These are phyloP conservation scores for Ganoderma boninense DNA, from an alignment of 1,284 basidiomycete genomes.

Conservation along the genomic window DNA sequence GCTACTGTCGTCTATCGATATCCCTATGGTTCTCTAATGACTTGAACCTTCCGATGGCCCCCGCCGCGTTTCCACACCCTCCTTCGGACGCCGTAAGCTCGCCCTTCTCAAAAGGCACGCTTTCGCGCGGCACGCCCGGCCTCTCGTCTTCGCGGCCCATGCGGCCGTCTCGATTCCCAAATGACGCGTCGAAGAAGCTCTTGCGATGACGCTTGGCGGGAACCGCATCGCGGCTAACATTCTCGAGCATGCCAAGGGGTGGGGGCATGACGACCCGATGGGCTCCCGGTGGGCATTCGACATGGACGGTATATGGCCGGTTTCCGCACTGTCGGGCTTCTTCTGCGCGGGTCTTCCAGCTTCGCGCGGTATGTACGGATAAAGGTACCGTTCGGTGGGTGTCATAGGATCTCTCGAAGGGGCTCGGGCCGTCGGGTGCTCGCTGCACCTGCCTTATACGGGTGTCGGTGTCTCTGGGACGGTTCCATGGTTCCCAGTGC, in stretches of 20 bases:
- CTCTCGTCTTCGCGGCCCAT: not conserved
- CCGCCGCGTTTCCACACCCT: not conserved
- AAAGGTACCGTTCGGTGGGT: conserved; percentile 2
- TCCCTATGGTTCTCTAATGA: not conserved
- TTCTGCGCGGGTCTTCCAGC: not conserved
- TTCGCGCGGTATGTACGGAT: not conserved
- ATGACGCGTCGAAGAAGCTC: not conserved
- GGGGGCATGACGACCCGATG: not conserved
- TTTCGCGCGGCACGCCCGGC: not conserved
- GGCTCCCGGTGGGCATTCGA: not conserved
- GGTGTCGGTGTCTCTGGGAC: not conserved
- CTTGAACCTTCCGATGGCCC: not conserved
- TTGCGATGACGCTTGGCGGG: not conserved
- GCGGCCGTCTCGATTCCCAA: not conserved
- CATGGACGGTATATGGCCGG: not conserved
- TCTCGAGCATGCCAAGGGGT: not conserved
- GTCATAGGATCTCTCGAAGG: not conserved
- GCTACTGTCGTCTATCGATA: not conserved
- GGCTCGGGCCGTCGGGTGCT: not conserved
- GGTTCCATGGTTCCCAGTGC: conserved; percentile 1
- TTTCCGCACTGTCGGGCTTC: conserved; percentile 7
- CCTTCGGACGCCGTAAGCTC: conserved; percentile 4
- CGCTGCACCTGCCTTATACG: not conserved
- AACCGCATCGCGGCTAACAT: not conserved
- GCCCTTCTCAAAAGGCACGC: not conserved